These are phyloP conservation scores for Penicillium sp. DNA, from an alignment of 2,329 filamentous ascomycete genomes.

Conservation along the genomic window DNA sequence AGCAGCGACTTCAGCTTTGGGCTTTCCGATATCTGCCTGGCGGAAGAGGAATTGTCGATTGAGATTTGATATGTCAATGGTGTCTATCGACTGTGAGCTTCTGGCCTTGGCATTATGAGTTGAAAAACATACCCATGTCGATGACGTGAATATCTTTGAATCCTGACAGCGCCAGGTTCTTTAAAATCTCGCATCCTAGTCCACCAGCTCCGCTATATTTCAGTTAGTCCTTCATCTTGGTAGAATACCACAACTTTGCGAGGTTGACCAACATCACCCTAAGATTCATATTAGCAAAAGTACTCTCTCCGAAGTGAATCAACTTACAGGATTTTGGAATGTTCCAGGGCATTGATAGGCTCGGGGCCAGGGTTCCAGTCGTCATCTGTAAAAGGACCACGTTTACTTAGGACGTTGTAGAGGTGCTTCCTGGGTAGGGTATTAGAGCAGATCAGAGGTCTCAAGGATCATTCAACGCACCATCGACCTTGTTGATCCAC, in stretches of 20 bases:
- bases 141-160: constrained; percentile 99
- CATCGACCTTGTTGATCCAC: constrained; percentile 13
- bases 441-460: constrained; percentile 10
- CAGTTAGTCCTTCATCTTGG: background rate
- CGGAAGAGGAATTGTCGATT: constrained; percentile 98
- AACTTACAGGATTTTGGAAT: constrained; percentile 71
- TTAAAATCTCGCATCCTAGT: constrained; percentile 92
- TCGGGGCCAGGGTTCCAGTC: constrained; percentile 52
- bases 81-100: constrained; percentile 58
- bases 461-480: constrained; percentile 3
- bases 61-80: constrained; percentile 96
- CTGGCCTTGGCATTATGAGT: background rate
- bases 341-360: constrained; percentile 58
- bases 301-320: background rate
- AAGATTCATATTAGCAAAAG: constrained; percentile 18
- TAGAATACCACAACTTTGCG: background rate
- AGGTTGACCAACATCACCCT: constrained; percentile 52
- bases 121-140: constrained; percentile 74
- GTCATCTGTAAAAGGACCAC: constrained; percentile 77
- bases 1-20: constrained; percentile 90
- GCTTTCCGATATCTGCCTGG: constrained; percentile 83
- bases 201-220: constrained; percentile 80
- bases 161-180: constrained; percentile 89
- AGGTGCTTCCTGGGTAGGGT: constrained; percentile 67
- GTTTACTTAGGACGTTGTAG: constrained; percentile 71